Evolutionary conservation across 2,329 filamentous ascomycete genomes (phyloP).

Genomic region (Pseudogymnoascus sp.): DNA sequence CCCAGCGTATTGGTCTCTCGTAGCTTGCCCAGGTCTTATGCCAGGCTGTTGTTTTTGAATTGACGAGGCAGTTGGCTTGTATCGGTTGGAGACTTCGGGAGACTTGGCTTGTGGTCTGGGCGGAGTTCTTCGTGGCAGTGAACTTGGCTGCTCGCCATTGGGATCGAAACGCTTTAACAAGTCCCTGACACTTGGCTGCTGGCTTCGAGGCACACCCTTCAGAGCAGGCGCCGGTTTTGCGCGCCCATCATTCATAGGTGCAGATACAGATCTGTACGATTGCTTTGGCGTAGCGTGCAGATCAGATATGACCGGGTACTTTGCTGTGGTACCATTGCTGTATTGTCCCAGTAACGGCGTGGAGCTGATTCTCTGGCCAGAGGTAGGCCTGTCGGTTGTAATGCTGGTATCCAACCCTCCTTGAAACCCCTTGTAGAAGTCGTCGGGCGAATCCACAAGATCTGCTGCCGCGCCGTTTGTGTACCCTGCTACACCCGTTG

Average conservation of each 20-base stretch:
- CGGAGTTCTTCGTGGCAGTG: background rate
- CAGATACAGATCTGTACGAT: conserved; percentile 45
- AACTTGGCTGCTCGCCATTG: conserved; percentile 34
- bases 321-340: conserved; percentile 42
- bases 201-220: conserved; percentile 19
- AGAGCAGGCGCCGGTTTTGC: conserved; percentile 20
- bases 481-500: background rate
- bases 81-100: background rate
- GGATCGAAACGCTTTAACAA: conserved; percentile 72
- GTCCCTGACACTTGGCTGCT: conserved; percentile 68
- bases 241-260: conserved; percentile 38
- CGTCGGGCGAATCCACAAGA: conserved; percentile 30
- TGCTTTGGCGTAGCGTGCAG: conserved; percentile 35
- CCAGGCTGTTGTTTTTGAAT: background rate
- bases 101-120: background rate
- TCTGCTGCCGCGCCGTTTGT: background rate
- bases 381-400: background rate
- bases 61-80: background rate
- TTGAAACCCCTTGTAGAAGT: conserved; percentile 41
- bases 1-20: background rate
- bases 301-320: conserved; percentile 35
- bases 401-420: conserved; percentile 22
- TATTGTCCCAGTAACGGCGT: conserved; percentile 38
- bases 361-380: conserved; percentile 22
- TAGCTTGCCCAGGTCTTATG: conserved; percentile 14